Percentiles rank a stretch among this genome's conserved stretches.
These are phyloP conservation scores for Cercospora sp. DNA, from an alignment of 2,329 filamentous ascomycete genomes.

Conservation along the genomic window DNA sequence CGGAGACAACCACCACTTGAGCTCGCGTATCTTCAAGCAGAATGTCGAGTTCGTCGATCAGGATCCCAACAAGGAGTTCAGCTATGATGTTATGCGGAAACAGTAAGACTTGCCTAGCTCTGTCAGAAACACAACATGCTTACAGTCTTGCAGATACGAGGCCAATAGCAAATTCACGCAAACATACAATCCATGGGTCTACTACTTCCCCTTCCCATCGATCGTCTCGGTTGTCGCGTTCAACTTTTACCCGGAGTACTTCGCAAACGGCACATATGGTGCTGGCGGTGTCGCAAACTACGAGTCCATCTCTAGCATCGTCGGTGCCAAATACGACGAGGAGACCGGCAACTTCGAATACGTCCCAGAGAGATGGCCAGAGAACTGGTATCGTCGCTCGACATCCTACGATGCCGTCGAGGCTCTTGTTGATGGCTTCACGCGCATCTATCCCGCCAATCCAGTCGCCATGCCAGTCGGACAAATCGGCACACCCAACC, in stretches of 20 bases:
- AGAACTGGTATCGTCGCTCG: slow-evolving; percentile 36
- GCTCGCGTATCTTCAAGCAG: slow-evolving; percentile 36
- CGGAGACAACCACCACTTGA: slow-evolving; percentile 38
- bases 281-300: slow-evolving; percentile 41
- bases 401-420: slow-evolving; percentile 35
- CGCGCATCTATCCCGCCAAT: slow-evolving; percentile 39
- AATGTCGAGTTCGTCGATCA: slow-evolving; percentile 31
- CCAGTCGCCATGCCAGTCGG: slow-evolving; percentile 35
- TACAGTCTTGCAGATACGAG: slow-evolving; percentile 11
- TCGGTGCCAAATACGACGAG: slow-evolving; percentile 32
- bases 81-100: slow-evolving; percentile 31
- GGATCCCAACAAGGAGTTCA: slow-evolving; percentile 31
- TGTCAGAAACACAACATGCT: slow-evolving; percentile 6
- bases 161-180: slow-evolving; percentile 26
- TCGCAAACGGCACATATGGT: slow-evolving; percentile 42
- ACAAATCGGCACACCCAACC: slow-evolving; percentile 38
- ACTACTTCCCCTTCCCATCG: slow-evolving; percentile 39
- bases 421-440: slow-evolving; percentile 38
- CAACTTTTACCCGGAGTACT: slow-evolving; percentile 37
- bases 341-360: slow-evolving; percentile 34
- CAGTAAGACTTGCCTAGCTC: slow-evolving; percentile 24
- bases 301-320: slow-evolving; percentile 34
- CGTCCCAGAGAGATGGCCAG: slow-evolving; percentile 34
- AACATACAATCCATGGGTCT: slow-evolving; percentile 37
- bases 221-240: slow-evolving; percentile 36